Percentiles rank a stretch among this genome's conserved stretches.
These are phyloP conservation scores for Serendipita sp. DNA, from an alignment of 768 basidiomycete species.

Conservation along the genomic window DNA sequence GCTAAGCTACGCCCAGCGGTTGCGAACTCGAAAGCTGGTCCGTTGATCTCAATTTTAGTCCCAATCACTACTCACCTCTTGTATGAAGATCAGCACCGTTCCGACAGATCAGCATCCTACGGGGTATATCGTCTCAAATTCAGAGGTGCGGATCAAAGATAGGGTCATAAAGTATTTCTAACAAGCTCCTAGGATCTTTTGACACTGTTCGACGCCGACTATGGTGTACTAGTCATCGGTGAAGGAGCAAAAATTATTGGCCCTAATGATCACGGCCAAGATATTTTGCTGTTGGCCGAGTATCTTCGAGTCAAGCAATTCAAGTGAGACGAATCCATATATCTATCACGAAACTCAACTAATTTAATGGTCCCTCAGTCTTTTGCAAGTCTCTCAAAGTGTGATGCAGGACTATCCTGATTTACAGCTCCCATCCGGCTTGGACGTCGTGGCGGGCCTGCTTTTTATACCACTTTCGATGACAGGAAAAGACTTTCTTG, in stretches of 20 bases:
- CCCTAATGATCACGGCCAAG: constrained; percentile 54
- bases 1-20: constrained; percentile 55
- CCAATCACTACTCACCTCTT: not conserved
- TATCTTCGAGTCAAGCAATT: constrained; percentile 62
- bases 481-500: constrained; percentile 64
- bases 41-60: constrained; percentile 13
- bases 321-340: constrained; percentile 26
- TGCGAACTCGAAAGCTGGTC: constrained; percentile 64
- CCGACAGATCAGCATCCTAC: constrained; percentile 50
- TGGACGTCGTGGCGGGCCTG: constrained; percentile 54
- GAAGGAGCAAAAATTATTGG: constrained; percentile 58
- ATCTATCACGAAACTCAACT: not conserved
- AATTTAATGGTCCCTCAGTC: constrained; percentile 23
- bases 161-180: not conserved
- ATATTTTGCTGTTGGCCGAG: constrained; percentile 63
- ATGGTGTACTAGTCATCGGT: constrained; percentile 53
- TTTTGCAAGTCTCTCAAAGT: constrained; percentile 53
- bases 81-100: constrained; percentile 47
- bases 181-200: constrained; percentile 35
- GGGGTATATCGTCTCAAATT: constrained; percentile 65
- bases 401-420: constrained; percentile 59
- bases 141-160: constrained; percentile 23
- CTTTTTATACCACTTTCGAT: constrained; percentile 60
- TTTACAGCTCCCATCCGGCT: constrained; percentile 38
- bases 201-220: constrained; percentile 61